Evolutionary conservation across 352 stramenopile species (phyloP).

Genomic region (Phytophthora meadii): DNA sequence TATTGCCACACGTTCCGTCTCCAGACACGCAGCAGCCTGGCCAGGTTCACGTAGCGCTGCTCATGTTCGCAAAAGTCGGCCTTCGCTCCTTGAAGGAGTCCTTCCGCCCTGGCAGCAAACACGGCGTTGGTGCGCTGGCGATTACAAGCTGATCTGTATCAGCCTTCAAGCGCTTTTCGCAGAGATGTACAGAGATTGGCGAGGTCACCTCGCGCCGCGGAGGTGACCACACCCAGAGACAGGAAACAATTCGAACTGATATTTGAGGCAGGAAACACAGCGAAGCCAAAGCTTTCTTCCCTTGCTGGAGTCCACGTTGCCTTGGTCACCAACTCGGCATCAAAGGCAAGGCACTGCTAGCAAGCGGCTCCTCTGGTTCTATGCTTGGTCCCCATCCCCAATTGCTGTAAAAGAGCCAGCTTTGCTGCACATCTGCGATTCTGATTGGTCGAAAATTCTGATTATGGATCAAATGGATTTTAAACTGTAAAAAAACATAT

Average conservation of each 20-base stretch:
- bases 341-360: conserved; percentile 1
- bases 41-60: conserved; percentile 7
- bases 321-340: background rate
- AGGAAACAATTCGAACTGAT: conserved; percentile 7
- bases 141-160: background rate
- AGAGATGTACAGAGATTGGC: conserved; percentile 15
- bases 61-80: conserved; percentile 13
- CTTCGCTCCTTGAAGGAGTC: background rate
- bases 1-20: conserved; percentile 1
- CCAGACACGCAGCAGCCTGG: conserved; percentile 13
- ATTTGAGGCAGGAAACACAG: conserved; percentile 4
- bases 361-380: conserved; percentile 4
- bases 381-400: conserved; percentile 13
- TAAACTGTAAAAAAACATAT: background rate
- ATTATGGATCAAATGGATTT: conserved; percentile 18
- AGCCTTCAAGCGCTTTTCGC: conserved; percentile 8
- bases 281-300: too few species aligned
- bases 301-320: too few species aligned
- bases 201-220: too few species aligned
- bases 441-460: conserved; percentile 14
- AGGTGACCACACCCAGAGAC: background rate
- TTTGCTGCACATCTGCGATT: conserved; percentile 4
- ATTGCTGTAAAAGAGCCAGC: conserved; percentile 9
- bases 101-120: conserved; percentile 15
- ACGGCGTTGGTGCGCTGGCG: conserved; percentile 8